Conservation (phyloP, 179 eudicot species). For the Kewa caespitosa region DNA sequence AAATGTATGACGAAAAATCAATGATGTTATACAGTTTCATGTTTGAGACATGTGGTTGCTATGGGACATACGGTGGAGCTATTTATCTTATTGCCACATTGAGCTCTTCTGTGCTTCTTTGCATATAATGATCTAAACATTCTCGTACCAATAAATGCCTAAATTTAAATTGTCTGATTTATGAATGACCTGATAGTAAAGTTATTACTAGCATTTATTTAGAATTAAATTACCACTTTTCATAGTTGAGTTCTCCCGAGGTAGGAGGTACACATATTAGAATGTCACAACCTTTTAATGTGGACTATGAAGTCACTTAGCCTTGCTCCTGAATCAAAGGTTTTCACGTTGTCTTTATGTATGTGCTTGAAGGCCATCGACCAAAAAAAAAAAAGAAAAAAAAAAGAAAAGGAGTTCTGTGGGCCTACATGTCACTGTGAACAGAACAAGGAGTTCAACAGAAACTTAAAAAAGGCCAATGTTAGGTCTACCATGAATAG, state of each 20-base stretch:
- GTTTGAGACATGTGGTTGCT: not conserved
- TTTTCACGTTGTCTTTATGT: no score
- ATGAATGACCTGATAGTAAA: not conserved
- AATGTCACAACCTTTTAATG: not conserved
- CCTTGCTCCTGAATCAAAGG: not conserved
- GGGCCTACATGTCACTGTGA: not conserved
- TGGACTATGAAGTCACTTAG: not conserved
- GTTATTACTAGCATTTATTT: not conserved
- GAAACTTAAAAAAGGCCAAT: not conserved
- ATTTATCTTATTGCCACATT: not conserved
- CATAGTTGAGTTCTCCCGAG: no score
- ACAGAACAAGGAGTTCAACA: not conserved
- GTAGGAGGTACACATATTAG: no score
- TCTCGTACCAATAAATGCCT: not conserved
- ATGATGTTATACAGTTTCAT: conserved; percentile 5
- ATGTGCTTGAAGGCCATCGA: not conserved
- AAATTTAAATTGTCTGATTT: no score
- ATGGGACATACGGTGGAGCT: not conserved
- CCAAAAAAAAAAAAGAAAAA: no score
- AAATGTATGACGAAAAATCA: conserved; percentile 63
- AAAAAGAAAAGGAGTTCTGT: no score
- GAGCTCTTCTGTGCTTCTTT: not conserved
- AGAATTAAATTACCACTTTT: not conserved
- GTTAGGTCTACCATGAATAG: not conserved
- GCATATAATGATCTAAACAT: not conserved